Conservation (phyloP, 2,329 filamentous ascomycete genomes). For the Penicillium sp. region DNA sequence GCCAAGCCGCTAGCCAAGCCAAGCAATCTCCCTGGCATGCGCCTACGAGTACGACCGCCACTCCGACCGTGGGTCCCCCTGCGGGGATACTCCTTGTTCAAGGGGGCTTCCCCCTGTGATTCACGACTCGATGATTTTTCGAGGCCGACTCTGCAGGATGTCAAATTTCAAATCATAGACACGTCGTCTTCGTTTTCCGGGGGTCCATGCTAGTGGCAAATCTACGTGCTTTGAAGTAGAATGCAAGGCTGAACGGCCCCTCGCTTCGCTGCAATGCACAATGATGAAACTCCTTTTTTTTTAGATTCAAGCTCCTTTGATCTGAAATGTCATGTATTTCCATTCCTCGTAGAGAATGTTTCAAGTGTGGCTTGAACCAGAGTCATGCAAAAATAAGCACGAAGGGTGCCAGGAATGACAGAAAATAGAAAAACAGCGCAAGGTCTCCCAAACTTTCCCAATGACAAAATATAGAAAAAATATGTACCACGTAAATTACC, state of each 20-base stretch:
- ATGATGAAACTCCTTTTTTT: background rate
- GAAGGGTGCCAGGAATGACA: constrained; percentile 4
- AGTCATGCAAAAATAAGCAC: background rate
- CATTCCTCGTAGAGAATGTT: background rate
- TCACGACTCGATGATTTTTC: background rate
- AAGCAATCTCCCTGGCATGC: constrained; percentile 6
- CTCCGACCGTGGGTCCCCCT: background rate
- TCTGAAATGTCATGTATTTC: background rate
- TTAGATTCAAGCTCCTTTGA: background rate
- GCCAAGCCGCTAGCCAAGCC: constrained; percentile 16
- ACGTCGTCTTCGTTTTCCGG: background rate
- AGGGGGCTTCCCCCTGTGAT: background rate
- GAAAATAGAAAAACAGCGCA: background rate
- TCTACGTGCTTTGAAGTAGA: background rate
- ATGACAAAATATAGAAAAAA: background rate
- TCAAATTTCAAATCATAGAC: background rate
- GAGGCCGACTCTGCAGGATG: background rate
- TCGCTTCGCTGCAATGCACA: constrained; percentile 1
- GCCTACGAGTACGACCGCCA: constrained; percentile 10
- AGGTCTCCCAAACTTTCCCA: background rate
- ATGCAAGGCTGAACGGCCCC: background rate
- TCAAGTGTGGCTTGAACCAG: background rate
- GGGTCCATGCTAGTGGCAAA: background rate
- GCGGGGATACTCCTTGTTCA: background rate
- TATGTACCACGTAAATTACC: constrained; percentile 9